Conservation (phyloP, 306 rosid species). For the Fagus sylvatica region DNA sequence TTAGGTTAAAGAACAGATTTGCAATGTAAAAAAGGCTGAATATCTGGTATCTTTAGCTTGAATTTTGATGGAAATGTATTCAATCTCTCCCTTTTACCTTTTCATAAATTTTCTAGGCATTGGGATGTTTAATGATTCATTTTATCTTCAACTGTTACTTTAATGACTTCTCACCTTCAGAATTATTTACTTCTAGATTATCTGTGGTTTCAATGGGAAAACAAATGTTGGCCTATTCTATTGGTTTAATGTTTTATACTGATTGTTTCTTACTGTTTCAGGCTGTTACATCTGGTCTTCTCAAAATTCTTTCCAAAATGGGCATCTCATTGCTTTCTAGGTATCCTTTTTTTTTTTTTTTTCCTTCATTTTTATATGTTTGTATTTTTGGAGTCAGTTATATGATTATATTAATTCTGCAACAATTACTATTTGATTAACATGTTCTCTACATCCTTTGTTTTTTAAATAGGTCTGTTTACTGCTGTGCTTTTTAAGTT, state of each 20-base stretch:
- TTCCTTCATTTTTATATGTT: not conserved
- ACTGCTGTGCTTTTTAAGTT: not conserved
- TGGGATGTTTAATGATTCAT: not conserved
- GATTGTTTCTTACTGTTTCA: conserved; percentile 37
- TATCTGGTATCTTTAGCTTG: not conserved
- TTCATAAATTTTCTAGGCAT: not conserved
- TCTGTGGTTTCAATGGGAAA: not conserved
- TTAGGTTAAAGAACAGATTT: not conserved
- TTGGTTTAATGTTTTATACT: conserved; percentile 8
- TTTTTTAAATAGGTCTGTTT: not conserved
- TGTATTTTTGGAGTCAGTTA: not conserved
- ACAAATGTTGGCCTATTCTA: not conserved
- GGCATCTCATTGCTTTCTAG: conserved; percentile 95
- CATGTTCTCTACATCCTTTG: not conserved
- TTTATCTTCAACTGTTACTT: not conserved
- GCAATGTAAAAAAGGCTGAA: not conserved
- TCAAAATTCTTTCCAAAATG: conserved; percentile 95
- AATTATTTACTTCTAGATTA: not conserved
- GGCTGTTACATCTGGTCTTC: conserved; percentile 96
- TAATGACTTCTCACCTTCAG: not conserved
- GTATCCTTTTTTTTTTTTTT: conserved; percentile 35
- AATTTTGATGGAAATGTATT: not conserved
- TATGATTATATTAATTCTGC: not conserved
- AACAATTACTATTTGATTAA: not conserved
- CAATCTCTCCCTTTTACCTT: not conserved